Base-by-base conservation (phyloP, 2,329 filamentous ascomycete species). In the Ophiostoma tasmaniense region DNA sequence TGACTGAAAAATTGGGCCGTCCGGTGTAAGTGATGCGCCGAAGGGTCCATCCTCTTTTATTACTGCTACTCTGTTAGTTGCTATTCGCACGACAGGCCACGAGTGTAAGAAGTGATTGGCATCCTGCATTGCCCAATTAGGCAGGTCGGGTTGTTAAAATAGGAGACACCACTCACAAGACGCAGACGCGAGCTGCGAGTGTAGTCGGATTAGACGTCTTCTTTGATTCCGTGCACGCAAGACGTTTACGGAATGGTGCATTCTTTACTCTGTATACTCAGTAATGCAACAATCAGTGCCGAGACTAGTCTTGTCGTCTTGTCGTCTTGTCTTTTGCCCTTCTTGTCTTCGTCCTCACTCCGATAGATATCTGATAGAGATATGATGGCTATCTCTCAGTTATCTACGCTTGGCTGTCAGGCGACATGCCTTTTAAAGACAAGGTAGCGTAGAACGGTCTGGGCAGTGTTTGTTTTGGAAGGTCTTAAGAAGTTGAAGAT, bases 341-440 rank as follows among this genome's bases (percentile, higher is more conserved):
- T 45, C 33, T 33, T 4, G 33, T n/a, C 7, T 6, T 45, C 42
- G 42, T 20, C 17, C 42, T 45, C 42, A 45, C 42, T 45, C 22
- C 25, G 25, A 33, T 61, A 30, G 22, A 13, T 33, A 33, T 33
- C 30, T 33, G n/a, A n/a, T n/a, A 33, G 30, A 33, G 6, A 8
- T 33, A 33, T n/a, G n/a, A n/a, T n/a, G n/a, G n/a, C n/a, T n/a
- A 33, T 33, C 33, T 33, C 5, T 4, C 33, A 33, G 33, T 33
- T 33, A 33, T 33, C 25, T 14, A 7, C 17, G 55, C 25, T 61
- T 61, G 55, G 55, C 55, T 61, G 55, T 25, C 55, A 61, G 55
- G 25, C 55, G 55, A 61, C 55, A 61, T 61, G 25, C 55, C 55
- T 61, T 28, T 61, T 61, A 28, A n/a, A 61, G 55, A 33, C 55